These are phyloP conservation scores for Quercus aquifolioides DNA, from an alignment of 306 rosid genomes.

Conservation along the genomic window DNA sequence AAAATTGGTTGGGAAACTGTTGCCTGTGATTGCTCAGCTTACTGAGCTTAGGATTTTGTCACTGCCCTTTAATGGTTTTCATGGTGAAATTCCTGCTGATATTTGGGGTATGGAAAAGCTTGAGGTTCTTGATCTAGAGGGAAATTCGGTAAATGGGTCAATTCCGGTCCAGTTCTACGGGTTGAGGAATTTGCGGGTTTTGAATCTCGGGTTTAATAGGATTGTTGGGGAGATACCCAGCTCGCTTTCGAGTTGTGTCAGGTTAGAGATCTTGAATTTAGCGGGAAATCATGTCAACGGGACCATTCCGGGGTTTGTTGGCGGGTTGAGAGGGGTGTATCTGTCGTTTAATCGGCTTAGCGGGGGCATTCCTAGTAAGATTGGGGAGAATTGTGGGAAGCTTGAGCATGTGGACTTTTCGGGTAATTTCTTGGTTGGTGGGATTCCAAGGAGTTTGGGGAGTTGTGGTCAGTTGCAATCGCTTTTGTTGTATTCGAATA, in stretches of 20 bases:
- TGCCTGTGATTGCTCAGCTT: slow-evolving; percentile 51
- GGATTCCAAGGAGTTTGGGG: slow-evolving; percentile 69
- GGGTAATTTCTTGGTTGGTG: slow-evolving; percentile 49
- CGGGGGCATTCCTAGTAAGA: slow-evolving; percentile 59
- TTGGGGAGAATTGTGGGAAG: slow-evolving; percentile 65
- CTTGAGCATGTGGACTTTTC: slow-evolving; percentile 91
- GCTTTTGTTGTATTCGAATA: slow-evolving; percentile 64
- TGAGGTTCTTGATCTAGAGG: slow-evolving; percentile 90
- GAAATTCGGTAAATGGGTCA: slow-evolving; percentile 54
- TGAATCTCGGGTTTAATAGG: slow-evolving; percentile 74
- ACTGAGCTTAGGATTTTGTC: slow-evolving; percentile 68
- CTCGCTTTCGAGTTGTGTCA: slow-evolving; percentile 28
- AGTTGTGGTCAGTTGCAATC: slow-evolving; percentile 58
- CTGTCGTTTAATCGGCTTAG: slow-evolving; percentile 54
- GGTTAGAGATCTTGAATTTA: slow-evolving; percentile 68
- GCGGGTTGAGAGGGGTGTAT: slow-evolving; percentile 57
- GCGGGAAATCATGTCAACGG: slow-evolving; percentile 70
- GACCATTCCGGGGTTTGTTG: slow-evolving; percentile 62
- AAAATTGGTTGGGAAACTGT: slow-evolving; percentile 51
- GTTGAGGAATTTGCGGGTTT: slow-evolving; percentile 48
- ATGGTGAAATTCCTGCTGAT: slow-evolving; percentile 55
- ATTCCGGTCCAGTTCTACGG: slow-evolving; percentile 35
- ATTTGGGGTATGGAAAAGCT: slow-evolving; percentile 65
- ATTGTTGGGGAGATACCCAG: slow-evolving; percentile 63
- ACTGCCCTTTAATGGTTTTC: slow-evolving; percentile 63